Percentiles rank a stretch among this genome's conserved stretches.
phyloP scores from a whole-genome alignment of 2,329 filamentous ascomycete species.

The Diplocarpon mali region DNA sequence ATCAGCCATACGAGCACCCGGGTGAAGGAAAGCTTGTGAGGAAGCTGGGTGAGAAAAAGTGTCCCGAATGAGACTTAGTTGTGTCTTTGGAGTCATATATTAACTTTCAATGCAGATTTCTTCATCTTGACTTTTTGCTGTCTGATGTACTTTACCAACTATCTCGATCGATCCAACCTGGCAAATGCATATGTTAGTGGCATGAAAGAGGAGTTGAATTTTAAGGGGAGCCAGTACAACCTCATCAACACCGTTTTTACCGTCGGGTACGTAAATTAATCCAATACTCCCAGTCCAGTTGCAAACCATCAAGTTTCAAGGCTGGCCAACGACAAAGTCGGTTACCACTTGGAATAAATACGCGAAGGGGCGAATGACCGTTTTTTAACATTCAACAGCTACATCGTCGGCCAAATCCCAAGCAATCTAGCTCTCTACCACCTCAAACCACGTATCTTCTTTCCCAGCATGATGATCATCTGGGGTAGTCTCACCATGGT shows the following conservation, averaged over 20 bases:
- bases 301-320: background rate
- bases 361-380: background rate
- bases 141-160: conserved; percentile 29
- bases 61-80: background rate
- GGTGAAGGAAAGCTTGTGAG: conserved; percentile 20
- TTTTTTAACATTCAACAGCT: conserved; percentile 22
- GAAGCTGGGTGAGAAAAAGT: conserved; percentile 16
- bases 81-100: background rate
- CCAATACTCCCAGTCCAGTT: background rate
- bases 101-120: conserved; percentile 17
- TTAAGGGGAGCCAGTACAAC: conserved; percentile 39
- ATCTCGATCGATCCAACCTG: conserved; percentile 39
- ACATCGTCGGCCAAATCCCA: conserved; percentile 47
- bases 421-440: conserved; percentile 53
- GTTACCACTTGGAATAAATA: background rate
- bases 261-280: conserved; percentile 15
- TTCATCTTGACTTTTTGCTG: conserved; percentile 30
- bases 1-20: conserved; percentile 19
- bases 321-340: background rate
- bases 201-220: conserved; percentile 39
- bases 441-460: conserved; percentile 51
- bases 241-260: conserved; percentile 40
- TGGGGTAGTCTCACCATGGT: conserved; percentile 56
- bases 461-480: conserved; percentile 50
- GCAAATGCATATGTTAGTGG: conserved; percentile 44